A percentile compares a stretch with the other conserved stretches of the same genome.
Conservation (phyloP, 768 basidiomycete genomes). For the Kwoniella dendrophila region DNA sequence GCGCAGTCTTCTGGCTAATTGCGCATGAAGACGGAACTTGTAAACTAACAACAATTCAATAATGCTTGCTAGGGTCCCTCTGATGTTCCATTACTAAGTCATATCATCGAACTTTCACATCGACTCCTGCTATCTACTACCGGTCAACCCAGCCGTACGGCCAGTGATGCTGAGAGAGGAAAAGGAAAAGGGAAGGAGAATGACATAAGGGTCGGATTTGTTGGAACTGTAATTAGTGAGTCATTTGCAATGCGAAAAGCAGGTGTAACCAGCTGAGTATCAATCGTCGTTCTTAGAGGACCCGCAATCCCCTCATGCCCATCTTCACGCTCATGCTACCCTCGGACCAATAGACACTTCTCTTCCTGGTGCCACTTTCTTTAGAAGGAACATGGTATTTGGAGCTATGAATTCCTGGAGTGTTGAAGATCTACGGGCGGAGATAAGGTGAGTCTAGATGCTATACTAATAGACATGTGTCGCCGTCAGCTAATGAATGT, state of each 20-base stretch:
- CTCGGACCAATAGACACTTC: slow-evolving; percentile 37
- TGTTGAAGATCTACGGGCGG: slow-evolving; percentile 45
- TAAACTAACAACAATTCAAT: not conserved
- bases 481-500: not conserved
- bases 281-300: slow-evolving; percentile 27
- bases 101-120: slow-evolving; percentile 34
- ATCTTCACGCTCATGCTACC: slow-evolving; percentile 46
- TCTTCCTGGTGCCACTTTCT: slow-evolving; percentile 41
- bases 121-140: slow-evolving; percentile 3
- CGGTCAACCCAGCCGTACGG: slow-evolving; percentile 1
- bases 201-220: slow-evolving; percentile 44
- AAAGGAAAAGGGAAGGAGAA: slow-evolving; percentile 19
- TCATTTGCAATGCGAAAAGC: not conserved
- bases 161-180: slow-evolving; percentile 28
- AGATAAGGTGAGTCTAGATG: slow-evolving; percentile 40
- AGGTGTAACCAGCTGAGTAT: not conserved
- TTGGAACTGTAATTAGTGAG: slow-evolving; percentile 39
- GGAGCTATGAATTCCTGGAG: slow-evolving; percentile 44
- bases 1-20: not conserved
- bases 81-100: slow-evolving; percentile 42
- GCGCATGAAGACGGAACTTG: not conserved
- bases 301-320: slow-evolving; percentile 42
- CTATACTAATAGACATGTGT: not conserved
- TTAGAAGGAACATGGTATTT: slow-evolving; percentile 44
- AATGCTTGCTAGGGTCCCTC: slow-evolving; percentile 33